These are phyloP conservation scores for Fusarium pseudocircinatum DNA, from an alignment of 2,329 filamentous ascomycete species.

Conservation along the genomic window DNA sequence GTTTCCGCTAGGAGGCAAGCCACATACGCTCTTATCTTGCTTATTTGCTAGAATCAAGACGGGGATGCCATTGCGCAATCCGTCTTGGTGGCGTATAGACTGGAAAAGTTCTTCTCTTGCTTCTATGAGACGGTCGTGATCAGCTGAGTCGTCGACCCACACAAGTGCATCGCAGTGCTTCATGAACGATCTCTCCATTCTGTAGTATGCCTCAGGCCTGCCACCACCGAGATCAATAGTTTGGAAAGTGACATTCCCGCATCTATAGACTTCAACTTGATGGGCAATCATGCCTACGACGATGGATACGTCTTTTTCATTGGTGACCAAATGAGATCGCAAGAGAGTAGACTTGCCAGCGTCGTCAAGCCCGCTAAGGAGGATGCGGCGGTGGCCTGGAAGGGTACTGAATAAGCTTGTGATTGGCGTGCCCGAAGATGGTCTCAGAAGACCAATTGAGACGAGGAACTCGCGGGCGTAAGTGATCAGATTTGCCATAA, in stretches of 20 bases:
- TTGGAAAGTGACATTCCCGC: not conserved
- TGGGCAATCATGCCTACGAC: not conserved
- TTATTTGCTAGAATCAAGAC: not conserved
- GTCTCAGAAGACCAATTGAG: not conserved
- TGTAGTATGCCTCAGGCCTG: not conserved
- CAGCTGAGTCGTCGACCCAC: not conserved
- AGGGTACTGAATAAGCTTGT: conserved; percentile 1
- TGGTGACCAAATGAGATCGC: not conserved
- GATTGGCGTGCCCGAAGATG: not conserved
- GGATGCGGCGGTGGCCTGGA: not conserved
- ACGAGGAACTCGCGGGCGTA: not conserved
- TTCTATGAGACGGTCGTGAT: not conserved
- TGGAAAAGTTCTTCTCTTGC: not conserved
- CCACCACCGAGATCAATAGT: not conserved
- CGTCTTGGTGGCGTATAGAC: not conserved
- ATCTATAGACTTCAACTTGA: not conserved
- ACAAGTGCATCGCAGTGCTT: not conserved
- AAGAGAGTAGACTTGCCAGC: not conserved
- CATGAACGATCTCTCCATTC: not conserved
- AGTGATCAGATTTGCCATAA: not conserved
- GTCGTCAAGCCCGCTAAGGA: not conserved
- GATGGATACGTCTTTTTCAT: not conserved
- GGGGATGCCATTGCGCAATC: not conserved
- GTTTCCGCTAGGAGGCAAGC: accelerated
- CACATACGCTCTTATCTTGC: not conserved